Conservation (phyloP, 257 asterid genomes). For the Eucommia ulmoides region DNA sequence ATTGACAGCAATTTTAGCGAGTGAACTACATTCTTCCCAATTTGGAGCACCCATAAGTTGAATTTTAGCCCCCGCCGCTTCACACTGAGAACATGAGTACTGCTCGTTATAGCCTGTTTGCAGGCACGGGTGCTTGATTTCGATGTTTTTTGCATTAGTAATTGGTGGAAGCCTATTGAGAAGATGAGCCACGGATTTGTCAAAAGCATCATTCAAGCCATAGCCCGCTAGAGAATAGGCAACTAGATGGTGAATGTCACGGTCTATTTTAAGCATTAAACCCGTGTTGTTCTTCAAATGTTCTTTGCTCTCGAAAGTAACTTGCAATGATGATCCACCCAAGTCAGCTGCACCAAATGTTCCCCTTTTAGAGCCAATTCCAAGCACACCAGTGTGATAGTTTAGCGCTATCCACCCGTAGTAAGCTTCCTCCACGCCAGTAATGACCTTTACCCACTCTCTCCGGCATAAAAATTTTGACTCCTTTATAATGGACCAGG, state of each 20-base stretch:
- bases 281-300: conserved; percentile 36
- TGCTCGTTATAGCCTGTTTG: conserved; percentile 69
- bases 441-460: conserved; percentile 85
- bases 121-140: conserved; percentile 88
- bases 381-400: conserved; percentile 61
- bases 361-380: conserved; percentile 58
- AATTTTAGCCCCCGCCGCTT: conserved; percentile 40
- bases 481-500: conserved; percentile 64
- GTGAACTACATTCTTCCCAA: conserved; percentile 81
- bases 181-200: conserved; percentile 75
- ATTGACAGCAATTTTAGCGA: conserved; percentile 72
- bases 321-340: conserved; percentile 96
- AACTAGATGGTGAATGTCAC: conserved; percentile 65
- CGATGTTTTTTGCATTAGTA: conserved; percentile 38
- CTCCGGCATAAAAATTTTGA: conserved; percentile 72
- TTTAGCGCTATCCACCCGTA: conserved; percentile 95
- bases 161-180: conserved; percentile 46
- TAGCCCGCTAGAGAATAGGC: conserved; percentile 92
- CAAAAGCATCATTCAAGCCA: conserved; percentile 96
- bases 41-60: conserved; percentile 68
- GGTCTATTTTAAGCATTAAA: conserved; percentile 66
- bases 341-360: conserved; percentile 94
- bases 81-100: conserved; percentile 59
- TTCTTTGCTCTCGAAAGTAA: conserved; percentile 68
- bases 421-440: conserved; percentile 91